These are phyloP conservation scores for Neoboletus subvelutipes DNA, from an alignment of 768 basidiomycete species.

Conservation along the genomic window DNA sequence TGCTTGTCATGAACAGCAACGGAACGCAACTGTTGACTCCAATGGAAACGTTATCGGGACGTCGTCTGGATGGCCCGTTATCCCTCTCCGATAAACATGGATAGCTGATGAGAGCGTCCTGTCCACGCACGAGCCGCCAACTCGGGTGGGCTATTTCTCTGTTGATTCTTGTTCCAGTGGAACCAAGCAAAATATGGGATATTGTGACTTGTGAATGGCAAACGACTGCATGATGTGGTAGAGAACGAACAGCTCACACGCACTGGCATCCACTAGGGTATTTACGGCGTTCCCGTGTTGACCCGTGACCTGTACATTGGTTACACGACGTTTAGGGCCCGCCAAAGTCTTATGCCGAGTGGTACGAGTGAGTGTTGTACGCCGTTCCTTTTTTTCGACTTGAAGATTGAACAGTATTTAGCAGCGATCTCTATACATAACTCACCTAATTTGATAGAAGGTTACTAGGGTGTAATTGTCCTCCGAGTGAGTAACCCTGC, in stretches of 20 bases:
- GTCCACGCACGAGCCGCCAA: slow-evolving; percentile 49
- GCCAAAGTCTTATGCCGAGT: slow-evolving; percentile 46
- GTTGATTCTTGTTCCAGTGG: slow-evolving; percentile 36
- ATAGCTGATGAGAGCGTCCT: slow-evolving; percentile 37
- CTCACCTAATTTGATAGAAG: slow-evolving; percentile 31
- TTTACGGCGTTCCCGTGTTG: slow-evolving; percentile 42
- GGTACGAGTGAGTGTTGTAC: slow-evolving; percentile 47
- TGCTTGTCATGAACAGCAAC: slow-evolving; percentile 41
- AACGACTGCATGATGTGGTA: not conserved
- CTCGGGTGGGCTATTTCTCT: slow-evolving; percentile 41
- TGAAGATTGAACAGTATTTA: slow-evolving; percentile 3
- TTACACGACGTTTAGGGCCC: slow-evolving; percentile 35
- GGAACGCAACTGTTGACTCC: slow-evolving; percentile 32
- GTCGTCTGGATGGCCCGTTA: slow-evolving; percentile 39
- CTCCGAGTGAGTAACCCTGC: not conserved
- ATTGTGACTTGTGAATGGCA: slow-evolving; percentile 48
- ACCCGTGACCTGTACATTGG: not conserved
- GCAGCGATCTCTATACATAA: slow-evolving; percentile 43
- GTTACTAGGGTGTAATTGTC: no score
- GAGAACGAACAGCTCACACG: not conserved
- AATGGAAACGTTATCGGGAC: slow-evolving; percentile 38
- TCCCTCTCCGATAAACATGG: slow-evolving; percentile 41
- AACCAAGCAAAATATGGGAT: slow-evolving; percentile 50
- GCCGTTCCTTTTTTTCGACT: no score
- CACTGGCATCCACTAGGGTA: slow-evolving; percentile 47